Evolutionary conservation across 2,329 filamentous ascomycete species (phyloP), one percentile per base, ranked within the genome.

Genomic region (Bipolaris zeicola): DNA sequence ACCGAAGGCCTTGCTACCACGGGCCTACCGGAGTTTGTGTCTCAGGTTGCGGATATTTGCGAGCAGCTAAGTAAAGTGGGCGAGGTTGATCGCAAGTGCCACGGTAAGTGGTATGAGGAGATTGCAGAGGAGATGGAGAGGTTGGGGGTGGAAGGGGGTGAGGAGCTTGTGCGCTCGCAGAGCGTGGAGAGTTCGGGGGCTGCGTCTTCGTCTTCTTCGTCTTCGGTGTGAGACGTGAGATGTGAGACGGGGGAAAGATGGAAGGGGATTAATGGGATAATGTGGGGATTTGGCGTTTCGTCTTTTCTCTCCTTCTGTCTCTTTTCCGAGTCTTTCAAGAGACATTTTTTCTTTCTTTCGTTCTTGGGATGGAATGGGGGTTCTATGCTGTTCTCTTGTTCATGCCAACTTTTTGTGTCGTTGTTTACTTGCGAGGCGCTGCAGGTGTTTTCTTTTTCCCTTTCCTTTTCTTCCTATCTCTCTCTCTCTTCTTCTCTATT

Each of bases 21-120:
- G 16, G 90, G 90, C 0, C 76, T 93, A 54, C 87, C 87, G 0
- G 90, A 93, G 74, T 92, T 92, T 70, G 87, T 89, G 14, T 83
- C 85, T 26, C 85, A 83, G 58, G 86, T 92, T 13, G 81, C 87
- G 31, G 85, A 86, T 46, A 87, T 92, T 64, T 86, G 90, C 6
- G 88, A 91, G 33, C 81, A 88, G 68, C 77, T 92, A 57, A 82
- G 84, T 39, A 83, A 83, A 69, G 82, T 92, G 3, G 86, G 87
- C 13, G 78, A 78, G 4, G 86, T 92, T 5, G 89, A 92, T 70
- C 82, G 87, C 60, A 86, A 85, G 58, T 83, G 85, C 6, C 89
- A 92, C 73, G 85, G 85, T 11, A 69, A 78, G 41, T 91, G 88
- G 88, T 92, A 90, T 81, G 88, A 91, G 74, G 77, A 81, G 43